A percentile compares a stretch with the other conserved stretches of the same genome.
Evolutionary conservation across 768 basidiomycete genomes (phyloP).

Genomic region (Suillus spraguei): DNA sequence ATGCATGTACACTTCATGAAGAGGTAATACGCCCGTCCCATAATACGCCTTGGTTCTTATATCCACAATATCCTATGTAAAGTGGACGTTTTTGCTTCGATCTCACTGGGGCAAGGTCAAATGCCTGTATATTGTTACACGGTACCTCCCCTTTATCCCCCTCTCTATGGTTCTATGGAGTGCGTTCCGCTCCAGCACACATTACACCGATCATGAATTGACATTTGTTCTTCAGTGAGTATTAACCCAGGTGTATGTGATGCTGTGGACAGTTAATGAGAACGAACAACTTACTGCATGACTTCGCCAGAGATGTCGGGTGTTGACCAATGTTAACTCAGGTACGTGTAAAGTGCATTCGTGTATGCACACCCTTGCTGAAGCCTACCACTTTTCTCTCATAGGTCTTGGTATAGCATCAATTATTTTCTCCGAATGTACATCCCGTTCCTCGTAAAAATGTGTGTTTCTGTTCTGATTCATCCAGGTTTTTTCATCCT

Average conservation of each 20-base stretch:
- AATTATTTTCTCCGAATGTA: neutral
- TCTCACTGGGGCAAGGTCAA: neutral
- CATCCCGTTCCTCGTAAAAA: neutral
- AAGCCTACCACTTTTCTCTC: neutral
- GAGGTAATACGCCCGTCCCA: neutral
- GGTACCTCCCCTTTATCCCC: neutral
- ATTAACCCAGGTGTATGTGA: neutral
- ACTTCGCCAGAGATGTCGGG: neutral
- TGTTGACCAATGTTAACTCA: neutral
- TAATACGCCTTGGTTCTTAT: neutral
- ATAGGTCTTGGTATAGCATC: neutral
- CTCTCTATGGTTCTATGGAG: neutral
- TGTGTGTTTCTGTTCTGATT: neutral
- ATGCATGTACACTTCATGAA: neutral
- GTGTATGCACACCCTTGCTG: neutral
- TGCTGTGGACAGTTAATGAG: neutral
- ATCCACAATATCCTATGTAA: neutral
- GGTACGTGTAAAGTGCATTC: neutral
- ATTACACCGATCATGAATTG: neutral
- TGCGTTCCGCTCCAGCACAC: constrained; percentile 1
- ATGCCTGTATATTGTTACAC: neutral
- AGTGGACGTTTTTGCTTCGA: neutral
- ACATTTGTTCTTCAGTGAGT: neutral
- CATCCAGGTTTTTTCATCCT: neutral
- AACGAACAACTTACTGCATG: neutral